A percentile compares a stretch with the other conserved stretches of the same genome.
Conservation (phyloP, 2,329 filamentous ascomycete genomes). For the Xenoacremonium recifei region DNA sequence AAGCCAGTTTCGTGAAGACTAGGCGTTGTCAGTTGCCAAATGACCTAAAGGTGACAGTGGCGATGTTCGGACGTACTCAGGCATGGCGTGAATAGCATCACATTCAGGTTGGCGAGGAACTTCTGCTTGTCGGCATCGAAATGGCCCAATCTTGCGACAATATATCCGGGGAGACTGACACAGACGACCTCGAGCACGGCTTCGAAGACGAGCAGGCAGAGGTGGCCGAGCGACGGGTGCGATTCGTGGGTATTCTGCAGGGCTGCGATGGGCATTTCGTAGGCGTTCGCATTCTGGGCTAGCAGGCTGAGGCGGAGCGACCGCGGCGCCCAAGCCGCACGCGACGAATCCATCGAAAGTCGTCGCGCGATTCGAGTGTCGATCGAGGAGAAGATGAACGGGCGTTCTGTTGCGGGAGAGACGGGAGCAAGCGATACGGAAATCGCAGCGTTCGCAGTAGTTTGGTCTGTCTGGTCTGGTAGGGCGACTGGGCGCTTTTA, state of each 20-base stretch:
- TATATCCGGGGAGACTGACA: conserved; percentile 90
- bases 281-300: conserved; percentile 36
- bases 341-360: conserved; percentile 37
- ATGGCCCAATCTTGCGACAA: conserved; percentile 84
- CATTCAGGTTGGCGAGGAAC: conserved; percentile 93
- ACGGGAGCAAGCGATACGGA: conserved; percentile 7
- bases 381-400: conserved; percentile 2
- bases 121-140: conserved; percentile 97
- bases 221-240: conserved; percentile 66
- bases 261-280: conserved; percentile 41
- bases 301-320: conserved; percentile 43
- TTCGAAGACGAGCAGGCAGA: conserved; percentile 85
- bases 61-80: conserved; percentile 63
- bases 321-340: conserved; percentile 39
- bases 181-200: conserved; percentile 94
- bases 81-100: conserved; percentile 94
- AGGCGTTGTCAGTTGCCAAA: conserved; percentile 18
- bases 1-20: conserved; percentile 97
- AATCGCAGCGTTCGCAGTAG: too few relatives aligned
- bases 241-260: conserved; percentile 45
- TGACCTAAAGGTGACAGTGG: not conserved
- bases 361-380: conserved; percentile 4
- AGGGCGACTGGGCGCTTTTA: too few relatives aligned
- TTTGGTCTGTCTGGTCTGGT: too few relatives aligned
- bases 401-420: conserved; percentile 7